Conservation (phyloP, 768 basidiomycete genomes). For the Thelephora ganbajun region DNA sequence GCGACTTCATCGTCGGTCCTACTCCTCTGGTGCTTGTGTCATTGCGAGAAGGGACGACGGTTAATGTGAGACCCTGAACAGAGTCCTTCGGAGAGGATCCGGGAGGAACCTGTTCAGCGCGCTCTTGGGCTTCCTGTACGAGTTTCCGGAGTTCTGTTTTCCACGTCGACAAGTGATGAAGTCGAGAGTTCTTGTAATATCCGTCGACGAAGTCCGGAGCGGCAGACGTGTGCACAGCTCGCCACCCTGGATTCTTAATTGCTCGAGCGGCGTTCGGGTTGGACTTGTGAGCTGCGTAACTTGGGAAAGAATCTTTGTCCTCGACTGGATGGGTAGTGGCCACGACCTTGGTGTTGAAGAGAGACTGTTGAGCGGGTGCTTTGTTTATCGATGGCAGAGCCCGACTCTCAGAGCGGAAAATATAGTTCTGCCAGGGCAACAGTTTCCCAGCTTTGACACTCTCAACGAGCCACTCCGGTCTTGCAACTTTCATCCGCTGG, state of each 20-base stretch:
- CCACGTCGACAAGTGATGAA: constrained; percentile 90
- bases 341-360: constrained; percentile 12
- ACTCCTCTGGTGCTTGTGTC: constrained; percentile 37
- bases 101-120: constrained; percentile 27
- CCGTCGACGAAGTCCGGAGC: constrained; percentile 80
- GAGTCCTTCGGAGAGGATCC: neutral
- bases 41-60: neutral
- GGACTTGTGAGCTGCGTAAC: constrained; percentile 54
- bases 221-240: constrained; percentile 73
- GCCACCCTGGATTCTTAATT: constrained; percentile 80
- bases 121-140: constrained; percentile 67
- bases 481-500: constrained; percentile 79
- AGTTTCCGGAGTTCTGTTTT: constrained; percentile 79
- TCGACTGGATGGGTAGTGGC: neutral
- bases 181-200: constrained; percentile 56
- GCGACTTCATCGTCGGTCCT: constrained; percentile 33
- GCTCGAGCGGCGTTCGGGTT: constrained; percentile 65
- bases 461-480: constrained; percentile 78
- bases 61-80: neutral
- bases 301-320: constrained; percentile 18
- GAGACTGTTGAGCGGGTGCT: constrained; percentile 23
- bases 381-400: constrained; percentile 29
- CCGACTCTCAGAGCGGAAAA: constrained; percentile 36
- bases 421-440: constrained; percentile 71
- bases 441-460: constrained; percentile 55